A percentile compares a stretch with the other conserved stretches of the same genome.
Conservation (phyloP, 768 basidiomycete genomes). For the Royoungia palumana region DNA sequence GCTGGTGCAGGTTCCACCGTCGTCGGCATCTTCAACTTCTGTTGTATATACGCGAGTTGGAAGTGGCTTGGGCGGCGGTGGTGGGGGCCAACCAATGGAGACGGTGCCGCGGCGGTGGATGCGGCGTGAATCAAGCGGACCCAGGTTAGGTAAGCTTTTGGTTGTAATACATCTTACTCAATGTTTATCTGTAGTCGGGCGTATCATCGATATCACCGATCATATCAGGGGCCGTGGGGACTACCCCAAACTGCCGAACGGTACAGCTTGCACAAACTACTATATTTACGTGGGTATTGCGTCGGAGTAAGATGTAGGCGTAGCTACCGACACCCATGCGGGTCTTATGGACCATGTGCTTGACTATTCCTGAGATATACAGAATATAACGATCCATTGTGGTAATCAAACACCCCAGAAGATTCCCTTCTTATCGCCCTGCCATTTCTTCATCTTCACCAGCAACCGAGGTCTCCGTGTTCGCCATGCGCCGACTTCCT, state of each 20-base stretch:
- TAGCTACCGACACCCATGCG: neutral
- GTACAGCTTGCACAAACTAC: neutral
- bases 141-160: neutral
- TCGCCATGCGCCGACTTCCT: neutral
- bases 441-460: slow-evolving; percentile 2
- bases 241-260: no score
- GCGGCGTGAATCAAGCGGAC: slow-evolving; percentile 10
- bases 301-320: neutral
- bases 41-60: slow-evolving; percentile 65
- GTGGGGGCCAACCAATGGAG: slow-evolving; percentile 11
- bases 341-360: neutral
- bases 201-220: neutral
- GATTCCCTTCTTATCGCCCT: slow-evolving; percentile 2
- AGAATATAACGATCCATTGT: neutral
- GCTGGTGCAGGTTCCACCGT: slow-evolving; percentile 73
- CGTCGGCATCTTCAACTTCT: slow-evolving; percentile 70
- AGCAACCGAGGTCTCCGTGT: neutral
- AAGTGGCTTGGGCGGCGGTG: slow-evolving; percentile 48
- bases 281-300: neutral
- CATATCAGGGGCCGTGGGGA: no score
- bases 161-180: neutral
- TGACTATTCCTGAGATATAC: no score
- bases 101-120: slow-evolving; percentile 7
- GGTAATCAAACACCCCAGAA: neutral
- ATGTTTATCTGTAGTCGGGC: neutral